These are phyloP conservation scores for Thielaviopsis musarum DNA, from an alignment of 2,329 filamentous ascomycete species.

Conservation along the genomic window DNA sequence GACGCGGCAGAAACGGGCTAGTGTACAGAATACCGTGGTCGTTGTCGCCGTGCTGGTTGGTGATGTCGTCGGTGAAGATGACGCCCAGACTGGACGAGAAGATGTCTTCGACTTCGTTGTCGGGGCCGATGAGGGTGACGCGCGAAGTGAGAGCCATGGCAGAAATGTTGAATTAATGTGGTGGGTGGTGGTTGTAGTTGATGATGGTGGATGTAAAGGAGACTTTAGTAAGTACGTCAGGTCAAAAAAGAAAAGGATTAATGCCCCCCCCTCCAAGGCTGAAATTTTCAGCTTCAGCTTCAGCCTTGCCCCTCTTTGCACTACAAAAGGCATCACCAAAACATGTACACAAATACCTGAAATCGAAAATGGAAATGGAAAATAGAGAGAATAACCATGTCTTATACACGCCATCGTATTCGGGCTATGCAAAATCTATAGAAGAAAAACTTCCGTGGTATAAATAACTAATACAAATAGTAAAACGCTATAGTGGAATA, in stretches of 20 bases:
- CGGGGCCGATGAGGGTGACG: conserved; percentile 20
- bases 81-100: conserved; percentile 41
- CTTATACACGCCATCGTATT: neutral
- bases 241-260: neutral
- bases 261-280: conserved; percentile 1
- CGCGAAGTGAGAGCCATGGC: conserved; percentile 28
- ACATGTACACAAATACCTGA: neutral
- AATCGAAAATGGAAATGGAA: neutral
- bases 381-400: neutral
- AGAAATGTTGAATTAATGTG: neutral
- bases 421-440: neutral
- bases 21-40: conserved; percentile 41
- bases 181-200: too few species aligned
- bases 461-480: neutral
- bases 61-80: conserved; percentile 52
- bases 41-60: conserved; percentile 48
- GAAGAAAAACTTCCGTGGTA: neutral
- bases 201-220: too few species aligned
- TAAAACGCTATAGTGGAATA: neutral
- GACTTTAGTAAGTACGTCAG: too few species aligned
- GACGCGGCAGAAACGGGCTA: conserved; percentile 31
- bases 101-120: conserved; percentile 38
- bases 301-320: conserved; percentile 1
- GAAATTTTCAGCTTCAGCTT: neutral
- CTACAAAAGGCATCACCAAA: neutral